These are phyloP conservation scores for Teunomyces aglyptinius DNA, from an alignment of 805 yeast species.

Conservation along the genomic window DNA sequence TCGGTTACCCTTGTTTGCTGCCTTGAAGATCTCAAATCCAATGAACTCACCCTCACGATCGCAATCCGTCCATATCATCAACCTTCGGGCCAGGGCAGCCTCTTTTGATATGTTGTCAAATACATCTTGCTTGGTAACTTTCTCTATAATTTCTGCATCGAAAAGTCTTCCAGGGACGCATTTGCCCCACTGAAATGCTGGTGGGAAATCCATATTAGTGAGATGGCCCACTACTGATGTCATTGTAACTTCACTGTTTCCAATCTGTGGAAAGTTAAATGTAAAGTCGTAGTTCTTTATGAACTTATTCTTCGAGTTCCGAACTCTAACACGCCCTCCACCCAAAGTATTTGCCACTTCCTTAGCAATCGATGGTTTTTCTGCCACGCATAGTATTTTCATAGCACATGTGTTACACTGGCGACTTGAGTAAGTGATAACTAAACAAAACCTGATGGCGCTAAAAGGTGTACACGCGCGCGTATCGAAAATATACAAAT, in stretches of 20 bases:
- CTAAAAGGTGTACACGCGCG: neutral
- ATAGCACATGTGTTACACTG: constrained; percentile 27
- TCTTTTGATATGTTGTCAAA: constrained; percentile 67
- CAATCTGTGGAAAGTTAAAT: constrained; percentile 60
- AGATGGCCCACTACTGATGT: constrained; percentile 92
- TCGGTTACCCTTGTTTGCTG: constrained; percentile 60
- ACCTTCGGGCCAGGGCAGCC: constrained; percentile 54
- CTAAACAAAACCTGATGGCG: constrained; percentile 1
- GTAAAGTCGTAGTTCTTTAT: constrained; percentile 78
- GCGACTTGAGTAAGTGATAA: neutral
- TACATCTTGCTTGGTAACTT: constrained; percentile 41
- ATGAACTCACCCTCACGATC: constrained; percentile 95
- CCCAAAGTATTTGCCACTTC: constrained; percentile 73
- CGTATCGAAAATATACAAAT: neutral
- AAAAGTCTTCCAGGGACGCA: constrained; percentile 65
- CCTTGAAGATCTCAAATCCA: constrained; percentile 75
- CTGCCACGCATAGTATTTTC: constrained; percentile 92
- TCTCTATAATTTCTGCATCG: constrained; percentile 61
- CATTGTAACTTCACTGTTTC: constrained; percentile 78
- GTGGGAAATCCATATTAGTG: constrained; percentile 61
- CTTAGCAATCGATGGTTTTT: constrained; percentile 91
- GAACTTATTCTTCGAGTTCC: constrained; percentile 55
- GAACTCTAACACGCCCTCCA: constrained; percentile 57
- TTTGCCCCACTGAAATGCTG: constrained; percentile 61
- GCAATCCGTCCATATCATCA: constrained; percentile 98